Percentiles rank a stretch among this genome's conserved stretches.
phyloP scores from a whole-genome alignment of 1,139 yeast species.

The Candida labiduridarum region DNA sequence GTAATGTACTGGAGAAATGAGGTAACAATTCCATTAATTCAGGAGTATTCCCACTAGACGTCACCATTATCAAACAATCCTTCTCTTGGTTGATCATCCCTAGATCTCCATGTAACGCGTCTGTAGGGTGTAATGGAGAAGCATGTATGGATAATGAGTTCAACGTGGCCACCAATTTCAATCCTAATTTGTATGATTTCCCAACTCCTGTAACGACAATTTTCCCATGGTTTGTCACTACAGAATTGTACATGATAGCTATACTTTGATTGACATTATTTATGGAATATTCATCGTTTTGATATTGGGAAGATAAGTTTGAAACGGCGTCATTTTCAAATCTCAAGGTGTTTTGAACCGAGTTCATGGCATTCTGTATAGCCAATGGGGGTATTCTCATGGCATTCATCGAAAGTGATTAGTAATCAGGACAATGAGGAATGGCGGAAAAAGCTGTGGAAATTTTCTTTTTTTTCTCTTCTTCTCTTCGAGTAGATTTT shows the following conservation, averaged over 20 bases:
- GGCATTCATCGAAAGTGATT: not conserved
- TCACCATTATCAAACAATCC: conserved; percentile 68
- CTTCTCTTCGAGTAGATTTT: not conserved
- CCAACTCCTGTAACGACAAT: conserved; percentile 83
- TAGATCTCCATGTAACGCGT: conserved; percentile 89
- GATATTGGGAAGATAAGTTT: conserved; percentile 33
- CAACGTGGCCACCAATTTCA: conserved; percentile 78
- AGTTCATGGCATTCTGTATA: conserved; percentile 22
- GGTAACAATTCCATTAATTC: conserved; percentile 65
- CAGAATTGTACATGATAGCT: conserved; percentile 51
- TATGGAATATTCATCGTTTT: conserved; percentile 44
- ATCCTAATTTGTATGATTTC: conserved; percentile 77
- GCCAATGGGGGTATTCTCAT: not conserved
- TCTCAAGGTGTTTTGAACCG: conserved; percentile 32
- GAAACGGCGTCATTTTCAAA: conserved; percentile 39
- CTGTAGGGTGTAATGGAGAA: conserved; percentile 74
- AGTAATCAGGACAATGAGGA: not conserved
- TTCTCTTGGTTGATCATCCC: conserved; percentile 62
- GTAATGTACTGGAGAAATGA: conserved; percentile 55
- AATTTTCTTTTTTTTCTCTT: not conserved
- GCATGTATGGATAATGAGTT: conserved; percentile 77
- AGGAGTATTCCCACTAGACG: conserved; percentile 84
- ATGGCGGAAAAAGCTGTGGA: not conserved
- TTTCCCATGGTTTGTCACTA: conserved; percentile 56
- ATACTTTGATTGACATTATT: conserved; percentile 54